Percentiles rank a stretch among this genome's conserved stretches.
Conservation (phyloP, 108 stramenopile genomes). For the Ochromonas danica region DNA sequence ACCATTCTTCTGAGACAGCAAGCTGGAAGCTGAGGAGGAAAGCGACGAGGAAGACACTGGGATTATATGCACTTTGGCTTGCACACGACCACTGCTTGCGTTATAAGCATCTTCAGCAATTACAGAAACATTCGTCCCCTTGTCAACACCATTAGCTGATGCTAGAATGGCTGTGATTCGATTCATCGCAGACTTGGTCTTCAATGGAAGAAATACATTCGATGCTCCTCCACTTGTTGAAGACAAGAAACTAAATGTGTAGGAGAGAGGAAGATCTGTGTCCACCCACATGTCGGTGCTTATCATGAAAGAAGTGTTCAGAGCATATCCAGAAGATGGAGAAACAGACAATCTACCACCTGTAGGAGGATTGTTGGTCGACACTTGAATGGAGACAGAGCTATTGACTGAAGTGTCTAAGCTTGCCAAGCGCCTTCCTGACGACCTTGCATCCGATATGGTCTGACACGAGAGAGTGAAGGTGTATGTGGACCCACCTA, state of each 20-base stretch:
- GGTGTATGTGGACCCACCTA: neutral
- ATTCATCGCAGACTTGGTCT: neutral
- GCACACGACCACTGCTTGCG: no score
- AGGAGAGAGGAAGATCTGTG: slow-evolving; percentile 25
- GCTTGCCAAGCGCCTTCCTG: neutral
- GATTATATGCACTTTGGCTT: slow-evolving; percentile 1
- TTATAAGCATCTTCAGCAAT: no score
- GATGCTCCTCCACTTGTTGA: neutral
- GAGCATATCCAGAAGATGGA: neutral
- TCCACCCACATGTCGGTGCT: neutral
- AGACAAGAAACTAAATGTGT: slow-evolving; percentile 16
- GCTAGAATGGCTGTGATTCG: no score
- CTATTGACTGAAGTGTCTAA: neutral
- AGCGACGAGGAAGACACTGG: slow-evolving; percentile 9
- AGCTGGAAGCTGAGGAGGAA: neutral
- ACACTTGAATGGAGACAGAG: neutral
- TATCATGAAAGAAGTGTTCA: neutral
- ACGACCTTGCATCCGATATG: neutral
- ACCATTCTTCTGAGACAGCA: neutral
- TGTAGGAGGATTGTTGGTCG: neutral
- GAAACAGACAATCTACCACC: neutral
- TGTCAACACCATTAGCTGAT: no score
- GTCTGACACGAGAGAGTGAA: slow-evolving; percentile 5
- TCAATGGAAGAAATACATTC: no score
- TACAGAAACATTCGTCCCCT: no score